Conservation (phyloP, 1,284 basidiomycete species). For the Volvariella surrecta region DNA sequence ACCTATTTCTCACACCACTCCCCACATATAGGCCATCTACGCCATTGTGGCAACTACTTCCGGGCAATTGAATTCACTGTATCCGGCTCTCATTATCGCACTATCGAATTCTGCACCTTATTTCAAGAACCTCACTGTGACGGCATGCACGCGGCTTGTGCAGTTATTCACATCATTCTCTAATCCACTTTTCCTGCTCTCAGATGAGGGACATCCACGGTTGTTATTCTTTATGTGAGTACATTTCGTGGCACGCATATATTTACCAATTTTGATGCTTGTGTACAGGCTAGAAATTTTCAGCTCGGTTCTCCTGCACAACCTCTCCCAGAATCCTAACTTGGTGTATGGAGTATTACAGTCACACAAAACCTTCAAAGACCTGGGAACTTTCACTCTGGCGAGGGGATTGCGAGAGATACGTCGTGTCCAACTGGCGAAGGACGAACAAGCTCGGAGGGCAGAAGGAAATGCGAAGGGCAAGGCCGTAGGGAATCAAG, state of each 20-base stretch:
- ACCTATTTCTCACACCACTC: background rate
- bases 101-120: slow-evolving; percentile 85
- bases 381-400: slow-evolving; percentile 84
- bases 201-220: slow-evolving; percentile 90
- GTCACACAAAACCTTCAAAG: slow-evolving; percentile 77
- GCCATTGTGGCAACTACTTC: slow-evolving; percentile 84
- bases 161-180: slow-evolving; percentile 89
- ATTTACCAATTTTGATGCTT: background rate
- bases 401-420: slow-evolving; percentile 79
- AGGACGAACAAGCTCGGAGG: slow-evolving; percentile 53
- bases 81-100: slow-evolving; percentile 86
- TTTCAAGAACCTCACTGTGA: slow-evolving; percentile 75
- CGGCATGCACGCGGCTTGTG: slow-evolving; percentile 74
- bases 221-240: slow-evolving; percentile 81
- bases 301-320: slow-evolving; percentile 73
- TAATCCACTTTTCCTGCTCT: slow-evolving; percentile 80
- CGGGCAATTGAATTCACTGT: slow-evolving; percentile 73
- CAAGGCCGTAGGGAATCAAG: slow-evolving; percentile 26
- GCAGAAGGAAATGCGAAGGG: slow-evolving; percentile 24
- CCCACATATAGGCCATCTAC: slow-evolving; percentile 66
- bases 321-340: slow-evolving; percentile 75
- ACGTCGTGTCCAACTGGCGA: slow-evolving; percentile 60
- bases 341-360: slow-evolving; percentile 82
- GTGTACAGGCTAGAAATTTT: slow-evolving; percentile 76
- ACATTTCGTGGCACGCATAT: background rate